Evolutionary conservation across 805 yeast species (phyloP).

Genomic region (Kodamaea kakaduensis): DNA sequence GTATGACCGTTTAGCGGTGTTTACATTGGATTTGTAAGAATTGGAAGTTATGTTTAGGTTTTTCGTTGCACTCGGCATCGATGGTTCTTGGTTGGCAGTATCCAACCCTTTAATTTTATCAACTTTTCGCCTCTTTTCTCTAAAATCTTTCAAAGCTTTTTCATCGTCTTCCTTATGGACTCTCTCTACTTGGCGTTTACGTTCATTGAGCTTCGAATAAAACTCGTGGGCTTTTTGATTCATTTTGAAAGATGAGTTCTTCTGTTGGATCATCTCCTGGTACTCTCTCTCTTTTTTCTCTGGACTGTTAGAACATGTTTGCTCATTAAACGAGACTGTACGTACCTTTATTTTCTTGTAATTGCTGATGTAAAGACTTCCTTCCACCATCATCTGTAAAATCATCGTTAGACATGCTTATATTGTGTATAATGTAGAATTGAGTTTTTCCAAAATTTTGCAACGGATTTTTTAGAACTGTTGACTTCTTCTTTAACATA

Average conservation of each 20-base stretch:
- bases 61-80: too few species aligned
- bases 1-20: too few species aligned
- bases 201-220: conserved; percentile 25
- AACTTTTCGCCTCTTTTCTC: neutral
- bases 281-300: conserved; percentile 31
- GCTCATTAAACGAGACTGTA: conserved; percentile 1
- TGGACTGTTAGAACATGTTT: conserved; percentile 18
- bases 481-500: too few species aligned
- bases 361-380: conserved; percentile 40
- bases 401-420: too few species aligned
- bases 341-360: conserved; percentile 38
- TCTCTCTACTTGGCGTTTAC: conserved; percentile 19
- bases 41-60: too few species aligned
- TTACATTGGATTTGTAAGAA: too few species aligned
- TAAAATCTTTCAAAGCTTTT: conserved; percentile 3
- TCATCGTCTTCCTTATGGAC: conserved; percentile 10
- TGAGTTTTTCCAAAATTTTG: too few species aligned
- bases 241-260: conserved; percentile 40
- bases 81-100: too few species aligned
- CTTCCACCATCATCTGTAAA: conserved; percentile 26
- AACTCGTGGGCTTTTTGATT: conserved; percentile 34
- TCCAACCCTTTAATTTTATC: neutral
- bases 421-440: too few species aligned
- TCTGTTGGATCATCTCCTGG: conserved; percentile 24
- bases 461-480: too few species aligned